A percentile compares a stretch with the other conserved stretches of the same genome.
phyloP scores from a whole-genome alignment of 768 basidiomycete genomes.

The Multifurca ochricompacta region DNA sequence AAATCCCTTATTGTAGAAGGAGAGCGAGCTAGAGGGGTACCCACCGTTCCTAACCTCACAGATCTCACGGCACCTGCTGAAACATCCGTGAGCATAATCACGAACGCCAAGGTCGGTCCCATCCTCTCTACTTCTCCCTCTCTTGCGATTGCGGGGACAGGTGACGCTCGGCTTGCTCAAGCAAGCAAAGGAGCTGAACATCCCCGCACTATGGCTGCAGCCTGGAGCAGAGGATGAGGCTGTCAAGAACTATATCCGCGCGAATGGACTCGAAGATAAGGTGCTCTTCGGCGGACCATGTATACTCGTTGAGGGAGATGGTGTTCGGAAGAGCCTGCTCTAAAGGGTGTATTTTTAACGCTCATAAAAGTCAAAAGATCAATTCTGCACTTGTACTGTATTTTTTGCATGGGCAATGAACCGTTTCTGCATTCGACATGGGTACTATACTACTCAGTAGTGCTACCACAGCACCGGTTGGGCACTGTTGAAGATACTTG shows the following conservation, averaged over 20 bases:
- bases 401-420: too few species aligned
- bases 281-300: conserved; percentile 84
- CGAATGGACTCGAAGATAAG: conserved; percentile 52
- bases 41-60: conserved; percentile 46
- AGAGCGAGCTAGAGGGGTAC: conserved; percentile 60
- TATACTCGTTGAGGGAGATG: conserved; percentile 70
- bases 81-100: conserved; percentile 75
- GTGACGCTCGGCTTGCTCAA: conserved; percentile 62
- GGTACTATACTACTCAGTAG: too few species aligned
- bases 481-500: too few species aligned
- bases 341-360: too few species aligned
- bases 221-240: conserved; percentile 72
- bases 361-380: not conserved
- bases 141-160: conserved; percentile 30
- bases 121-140: not conserved
- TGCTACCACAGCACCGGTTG: too few species aligned
- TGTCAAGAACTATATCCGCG: conserved; percentile 57
- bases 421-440: too few species aligned
- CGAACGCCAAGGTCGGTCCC: conserved; percentile 53
- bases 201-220: conserved; percentile 84
- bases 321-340: conserved; percentile 27
- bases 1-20: conserved; percentile 42
- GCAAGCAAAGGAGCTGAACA: conserved; percentile 56
- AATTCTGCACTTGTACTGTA: not conserved
- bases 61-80: conserved; percentile 51